Evolutionary conservation across 768 basidiomycete species (phyloP).

Genomic region (Lentinus brumalis): DNA sequence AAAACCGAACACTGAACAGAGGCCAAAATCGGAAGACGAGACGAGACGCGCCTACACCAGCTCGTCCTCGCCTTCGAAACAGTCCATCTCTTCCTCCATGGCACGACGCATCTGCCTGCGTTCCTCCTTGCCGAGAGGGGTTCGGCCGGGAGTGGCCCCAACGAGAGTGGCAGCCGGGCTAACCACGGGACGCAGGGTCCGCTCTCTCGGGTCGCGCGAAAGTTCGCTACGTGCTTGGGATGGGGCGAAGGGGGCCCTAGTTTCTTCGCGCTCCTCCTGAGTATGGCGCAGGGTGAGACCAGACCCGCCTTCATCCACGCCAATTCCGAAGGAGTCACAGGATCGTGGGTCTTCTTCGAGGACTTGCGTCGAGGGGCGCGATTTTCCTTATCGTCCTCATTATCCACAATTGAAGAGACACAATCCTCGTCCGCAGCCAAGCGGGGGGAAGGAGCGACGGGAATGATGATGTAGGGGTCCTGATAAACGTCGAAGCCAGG

Average conservation of each 20-base stretch:
- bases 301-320: conserved; percentile 19
- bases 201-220: conserved; percentile 10
- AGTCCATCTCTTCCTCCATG: conserved; percentile 15
- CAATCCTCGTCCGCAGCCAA: conserved; percentile 1
- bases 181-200: not conserved
- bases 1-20: not conserved
- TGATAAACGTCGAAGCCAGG: conserved; percentile 65
- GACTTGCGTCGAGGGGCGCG: conserved; percentile 48
- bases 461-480: conserved; percentile 36
- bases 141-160: conserved; percentile 7
- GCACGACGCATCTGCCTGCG: conserved; percentile 16
- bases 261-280: not conserved
- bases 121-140: conserved; percentile 13
- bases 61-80: conserved; percentile 12
- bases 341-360: conserved; percentile 37
- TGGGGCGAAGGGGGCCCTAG: conserved; percentile 12
- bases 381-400: conserved; percentile 60
- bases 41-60: not conserved
- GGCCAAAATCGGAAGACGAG: not conserved
- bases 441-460: conserved; percentile 3
- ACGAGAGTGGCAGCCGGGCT: not conserved
- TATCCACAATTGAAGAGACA: conserved; percentile 25
- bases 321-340: conserved; percentile 5
- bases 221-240: conserved; percentile 16
- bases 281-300: conserved; percentile 7